Base-by-base conservation (phyloP, 2,329 filamentous ascomycete species). In the Colletotrichum liriopes region DNA sequence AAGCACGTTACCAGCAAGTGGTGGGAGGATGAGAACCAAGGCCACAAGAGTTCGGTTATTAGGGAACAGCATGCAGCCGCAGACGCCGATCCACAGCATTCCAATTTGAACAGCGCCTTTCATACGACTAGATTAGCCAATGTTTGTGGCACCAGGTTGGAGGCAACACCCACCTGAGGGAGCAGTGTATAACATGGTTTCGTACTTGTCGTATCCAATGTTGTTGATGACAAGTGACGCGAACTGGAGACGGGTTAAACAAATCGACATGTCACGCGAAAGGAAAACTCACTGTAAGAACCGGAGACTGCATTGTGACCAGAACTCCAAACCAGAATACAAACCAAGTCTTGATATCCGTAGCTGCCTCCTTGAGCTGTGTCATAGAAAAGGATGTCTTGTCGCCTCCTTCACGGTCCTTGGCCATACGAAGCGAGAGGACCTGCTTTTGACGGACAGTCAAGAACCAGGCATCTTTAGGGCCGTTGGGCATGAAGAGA, bases 401-500 rank as follows among this genome's bases (percentile, higher is more conserved):
- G 69, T 82, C 80, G 35, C 81, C 78, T 16, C 78, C 78, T 49
- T 80, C 81, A 35, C 78, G 78, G 39, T 82, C 80, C 23, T 73
- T 63, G 16, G 76, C 78, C 77, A 82, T 79, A 14, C 80, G 78
- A 39, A 77, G 64, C 0, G 82, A 80, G 1, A 85, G 75, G 5
- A 86, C 80, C 52, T 83, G 77, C 67, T 82, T 84, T 74, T 89
- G 84, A 9, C 81, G 77, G 0, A 78, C 74, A 4, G 76, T 84
- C 2, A 88, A 77, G 74, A 88, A 88, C 86, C 86, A 88, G 1
- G 86, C 86, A 16, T 83, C 81, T 2, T 80, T 80, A 0, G 86
- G 85, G 0, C 83, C 82, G 51, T 78, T 81, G 0, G 87, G 87
- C 82, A 88, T 86, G 59, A 83, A 70, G 32, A 85, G 73, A 67